Conservation (phyloP, 1,284 basidiomycete genomes). For the Hymenochaete sp. region DNA sequence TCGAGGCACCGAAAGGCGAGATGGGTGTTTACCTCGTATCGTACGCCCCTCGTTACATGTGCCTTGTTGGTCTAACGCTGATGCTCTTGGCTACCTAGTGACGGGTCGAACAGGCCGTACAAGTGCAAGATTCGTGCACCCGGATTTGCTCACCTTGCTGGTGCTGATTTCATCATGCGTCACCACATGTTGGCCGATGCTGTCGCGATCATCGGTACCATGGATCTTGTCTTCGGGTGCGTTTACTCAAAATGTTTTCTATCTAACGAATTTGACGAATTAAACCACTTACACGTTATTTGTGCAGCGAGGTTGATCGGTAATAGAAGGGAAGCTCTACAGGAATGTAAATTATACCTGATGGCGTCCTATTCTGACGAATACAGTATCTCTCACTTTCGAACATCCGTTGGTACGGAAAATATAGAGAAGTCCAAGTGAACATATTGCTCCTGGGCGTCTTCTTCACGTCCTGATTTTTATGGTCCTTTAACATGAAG, state of each 20-base stretch:
- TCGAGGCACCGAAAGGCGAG: slow-evolving; percentile 98
- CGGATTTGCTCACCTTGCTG: slow-evolving; percentile 88
- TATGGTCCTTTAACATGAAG: neutral
- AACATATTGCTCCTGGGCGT: neutral
- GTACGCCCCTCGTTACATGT: slow-evolving; percentile 32
- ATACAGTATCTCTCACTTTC: neutral
- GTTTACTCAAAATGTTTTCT: slow-evolving; percentile 26
- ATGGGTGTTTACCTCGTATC: slow-evolving; percentile 97
- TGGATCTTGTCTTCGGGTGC: slow-evolving; percentile 81
- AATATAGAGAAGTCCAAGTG: neutral
- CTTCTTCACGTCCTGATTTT: no score
- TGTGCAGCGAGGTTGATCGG: slow-evolving; percentile 14
- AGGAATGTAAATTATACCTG: slow-evolving; percentile 4
- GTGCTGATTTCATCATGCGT: slow-evolving; percentile 93
- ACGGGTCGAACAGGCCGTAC: slow-evolving; percentile 89
- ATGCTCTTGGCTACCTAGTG: slow-evolving; percentile 34
- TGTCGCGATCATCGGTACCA: slow-evolving; percentile 90
- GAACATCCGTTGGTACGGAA: neutral
- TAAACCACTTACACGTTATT: neutral
- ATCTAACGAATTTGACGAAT: neutral
- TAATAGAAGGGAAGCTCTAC: neutral
- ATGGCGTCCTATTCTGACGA: neutral
- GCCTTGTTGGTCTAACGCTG: neutral
- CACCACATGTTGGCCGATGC: slow-evolving; percentile 88
- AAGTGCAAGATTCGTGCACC: slow-evolving; percentile 91